Percentiles rank a stretch among this genome's conserved stretches.
phyloP scores from a whole-genome alignment of 2,329 filamentous ascomycete genomes.

The Teratosphaeria destructans region DNA sequence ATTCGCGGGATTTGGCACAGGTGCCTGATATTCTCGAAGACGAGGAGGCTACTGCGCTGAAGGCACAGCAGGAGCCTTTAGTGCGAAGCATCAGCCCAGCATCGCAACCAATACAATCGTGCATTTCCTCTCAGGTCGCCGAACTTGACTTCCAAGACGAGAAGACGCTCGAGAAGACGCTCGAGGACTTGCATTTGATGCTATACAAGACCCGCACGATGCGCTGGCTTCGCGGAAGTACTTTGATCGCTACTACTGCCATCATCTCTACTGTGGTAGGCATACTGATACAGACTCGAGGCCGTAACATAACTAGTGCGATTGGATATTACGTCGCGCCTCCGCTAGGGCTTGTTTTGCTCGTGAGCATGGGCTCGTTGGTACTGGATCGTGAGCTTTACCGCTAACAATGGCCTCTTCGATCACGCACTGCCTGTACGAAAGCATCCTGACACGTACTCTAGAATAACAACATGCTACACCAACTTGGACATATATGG shows the following conservation, averaged over 20 bases:
- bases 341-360: neutral
- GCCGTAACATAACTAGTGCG: neutral
- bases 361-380: neutral
- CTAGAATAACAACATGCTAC: too few relatives aligned
- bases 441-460: too few relatives aligned
- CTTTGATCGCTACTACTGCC: neutral
- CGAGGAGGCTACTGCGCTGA: neutral
- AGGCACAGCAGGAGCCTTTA: neutral
- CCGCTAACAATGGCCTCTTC: neutral
- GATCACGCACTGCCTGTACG: too few relatives aligned
- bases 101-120: neutral
- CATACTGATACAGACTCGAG: neutral
- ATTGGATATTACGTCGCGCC: neutral
- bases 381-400: neutral
- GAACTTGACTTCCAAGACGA: neutral
- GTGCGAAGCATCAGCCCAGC: neutral
- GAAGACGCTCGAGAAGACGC: neutral
- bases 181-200: neutral
- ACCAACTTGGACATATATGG: too few relatives aligned
- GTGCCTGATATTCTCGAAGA: neutral
- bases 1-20: too few relatives aligned
- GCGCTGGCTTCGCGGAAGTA: neutral
- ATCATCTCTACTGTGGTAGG: neutral
- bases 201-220: neutral
- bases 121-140: neutral